Base-by-base conservation (phyloP, 768 basidiomycete genomes). In the Peribolospora baueri region DNA sequence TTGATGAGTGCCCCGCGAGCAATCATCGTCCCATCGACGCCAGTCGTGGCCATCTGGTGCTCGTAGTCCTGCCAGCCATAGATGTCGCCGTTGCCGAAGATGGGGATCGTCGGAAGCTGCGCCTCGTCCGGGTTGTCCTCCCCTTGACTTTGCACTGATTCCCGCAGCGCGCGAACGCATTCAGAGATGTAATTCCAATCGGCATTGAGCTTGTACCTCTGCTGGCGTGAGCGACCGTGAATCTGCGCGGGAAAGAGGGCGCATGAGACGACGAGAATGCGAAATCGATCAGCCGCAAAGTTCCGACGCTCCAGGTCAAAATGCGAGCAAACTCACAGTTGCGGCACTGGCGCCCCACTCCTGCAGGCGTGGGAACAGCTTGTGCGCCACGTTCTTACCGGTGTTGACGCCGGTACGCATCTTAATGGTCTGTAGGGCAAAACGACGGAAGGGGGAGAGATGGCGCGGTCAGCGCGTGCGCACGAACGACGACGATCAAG, bases 61-160 rank as follows among this genome's bases (percentile, higher is more conserved):
- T 82, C 83, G 66, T 90, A 90, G 56, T 76, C 80, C 56, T 81
- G 72, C 5, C 83, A 77, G 3, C 87, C 90, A 70, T 83, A 98
- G 60, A 82, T 84, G 65, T 98, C 93, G 0, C 93, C 93, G 38
- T 87, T 87, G 6, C 93, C 93, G 59, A 95, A 91, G 48, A 98
- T 88, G 0, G 90, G 90, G n/a, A 95, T 73, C 0, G 82, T 75
- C 0, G 79, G 73, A 10, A 90, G 53, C 5, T 61, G 64, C 3
- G 65, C 63, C 39, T 70, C 69, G 5, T 59, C 53, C 5, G 65
- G 54, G 7, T 62, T 25, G 25, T 25, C 25, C 25, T 25, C 25
- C 25, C 25, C 25, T 25, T 25, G 25, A 25, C 25, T 25, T 58
- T 42, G 62, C 61, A 25, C 52, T 8, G 52, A 42, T 9, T 57